Base-by-base conservation (phyloP, 225 moss, liverwort and hornwort species). In the Sphagnum tenellum region DNA sequence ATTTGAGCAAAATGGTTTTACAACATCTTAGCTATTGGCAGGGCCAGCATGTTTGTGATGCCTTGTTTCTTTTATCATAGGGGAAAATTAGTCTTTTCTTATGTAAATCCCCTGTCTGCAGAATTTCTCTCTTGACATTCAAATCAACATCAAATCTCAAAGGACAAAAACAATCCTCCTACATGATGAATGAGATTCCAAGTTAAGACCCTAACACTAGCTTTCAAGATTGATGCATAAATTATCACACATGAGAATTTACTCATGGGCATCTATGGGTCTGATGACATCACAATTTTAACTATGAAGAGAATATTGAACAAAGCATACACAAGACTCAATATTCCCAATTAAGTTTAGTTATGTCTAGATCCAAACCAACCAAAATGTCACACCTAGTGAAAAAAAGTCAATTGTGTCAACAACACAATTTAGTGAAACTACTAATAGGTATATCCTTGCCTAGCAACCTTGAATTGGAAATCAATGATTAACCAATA, bases 261-360 rank as follows among this genome's bases (percentile, higher is more conserved):
- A 45, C 82, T 76, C 0, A 85, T 88, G 4, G 92, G 92, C 8
- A 95, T 67, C 70, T 88, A 86, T 13, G 95, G 95, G 75, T 92
- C 92, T 92, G 89, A 95, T 12, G 95, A 95, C 95, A 95, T 95
- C 63, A 95, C 69, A 49, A 95, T 95, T 59, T 92, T 79, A 12
- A 95, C 81, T 14, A 95, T 85, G 66, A 95, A 92, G 51, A 92
- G 73, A 9, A 92, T 57, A 60, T 89, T 95, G 74, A 95, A 80
- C 2, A 72, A 75, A 0, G 81, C 50, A 48, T 92, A 86, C 29
- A 95, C 58, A 45, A 92, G 95, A 1, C 88, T 84, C 3, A 81
- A 67, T n/a, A 95, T 55, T 45, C 48, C 64, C 64, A 84, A 86
- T 59, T 78, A 4, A 92, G 69, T 72, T 84, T 84, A 7, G 92